Base-by-base conservation (phyloP, 2,329 filamentous ascomycete species). In the Beauveria asiatica region DNA sequence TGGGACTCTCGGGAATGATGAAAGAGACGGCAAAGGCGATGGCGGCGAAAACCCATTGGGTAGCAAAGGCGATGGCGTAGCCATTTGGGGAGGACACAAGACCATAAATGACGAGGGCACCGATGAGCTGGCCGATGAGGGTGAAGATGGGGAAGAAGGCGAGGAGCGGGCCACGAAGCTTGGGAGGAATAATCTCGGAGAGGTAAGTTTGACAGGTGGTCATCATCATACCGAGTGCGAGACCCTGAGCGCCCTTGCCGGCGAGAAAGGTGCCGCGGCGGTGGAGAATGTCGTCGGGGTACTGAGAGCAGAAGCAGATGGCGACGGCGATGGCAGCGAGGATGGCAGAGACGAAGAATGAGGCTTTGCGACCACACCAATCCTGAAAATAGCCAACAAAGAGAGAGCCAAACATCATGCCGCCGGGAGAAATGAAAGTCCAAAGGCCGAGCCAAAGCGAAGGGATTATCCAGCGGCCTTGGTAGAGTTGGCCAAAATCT, bases 1-100 rank as follows among this genome's bases (percentile, higher is more conserved):
- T 72, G 0, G 81, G 81, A 13, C 75, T 79, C 62, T 83, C 80
- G 0, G 80, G 80, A 39, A 83, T 72, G 49, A 78, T 45, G 37
- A 77, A 65, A 0, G 78, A 71, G 17, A 79, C 66, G 19, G 76
- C 3, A 16, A 81, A 67, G 0, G 78, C 74, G 1, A 78, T 62
- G 6, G 72, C 68, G 0, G 76, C 74, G 62, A 75, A 77, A 0
- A 73, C 68, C 76, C 77, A 79, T 61, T 78, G 75, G 0, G 75
- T 73, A 1, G 70, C 76, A 61, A 80, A 75, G 13, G 70, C 72
- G n/a, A 74, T 67, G 2, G 68, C 66, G 63, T 77, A 78, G 16
- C 72, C 76, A 62, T 46, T 70, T 11, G 72, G 61, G 49, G 69
- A 64, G 6, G 65, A 62, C 10, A 68, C 45, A 51, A 63, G 62